phyloP scores from a whole-genome alignment of 768 basidiomycete genomes.

The Naganishia vaughanmartiniae region DNA sequence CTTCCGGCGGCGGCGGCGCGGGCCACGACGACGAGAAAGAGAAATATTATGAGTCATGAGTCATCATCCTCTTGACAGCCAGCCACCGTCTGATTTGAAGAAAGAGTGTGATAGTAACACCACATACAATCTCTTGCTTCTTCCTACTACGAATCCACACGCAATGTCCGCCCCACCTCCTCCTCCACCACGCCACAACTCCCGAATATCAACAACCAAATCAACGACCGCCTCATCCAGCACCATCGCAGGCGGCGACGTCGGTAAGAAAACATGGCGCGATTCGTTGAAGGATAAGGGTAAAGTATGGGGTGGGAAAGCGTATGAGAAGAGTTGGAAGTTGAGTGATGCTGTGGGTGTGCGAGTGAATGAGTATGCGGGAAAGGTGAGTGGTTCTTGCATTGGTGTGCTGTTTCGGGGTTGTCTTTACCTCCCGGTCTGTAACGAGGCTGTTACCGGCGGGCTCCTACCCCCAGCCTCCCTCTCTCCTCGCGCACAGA shows the following conservation, averaged over 20 bases:
- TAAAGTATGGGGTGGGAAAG: slow-evolving; percentile 42
- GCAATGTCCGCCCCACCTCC: slow-evolving; percentile 11
- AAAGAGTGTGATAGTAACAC: too few species aligned
- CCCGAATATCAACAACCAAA: slow-evolving; percentile 9
- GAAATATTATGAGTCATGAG: too few species aligned
- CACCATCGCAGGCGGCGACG: slow-evolving; percentile 12
- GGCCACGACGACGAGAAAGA: too few species aligned
- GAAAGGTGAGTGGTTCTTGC: slow-evolving; percentile 35
- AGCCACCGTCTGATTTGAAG: too few species aligned
- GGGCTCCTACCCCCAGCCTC: neutral
- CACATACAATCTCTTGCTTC: too few species aligned
- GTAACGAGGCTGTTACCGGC: too few species aligned
- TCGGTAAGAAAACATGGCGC: slow-evolving; percentile 35
- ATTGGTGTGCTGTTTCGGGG: too few species aligned
- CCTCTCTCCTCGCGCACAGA: neutral
- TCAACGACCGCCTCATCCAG: slow-evolving; percentile 1
- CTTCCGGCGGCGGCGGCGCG: too few species aligned
- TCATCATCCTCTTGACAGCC: too few species aligned
- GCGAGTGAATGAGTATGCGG: slow-evolving; percentile 46
- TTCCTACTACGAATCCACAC: too few species aligned
- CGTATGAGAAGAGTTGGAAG: slow-evolving; percentile 43
- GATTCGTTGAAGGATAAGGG: slow-evolving; percentile 37
- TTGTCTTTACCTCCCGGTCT: too few species aligned
- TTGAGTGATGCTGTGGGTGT: slow-evolving; percentile 46
- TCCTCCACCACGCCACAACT: slow-evolving; percentile 18